These are phyloP conservation scores for Globisporangium acanthophoron DNA, from an alignment of 352 stramenopile genomes.

Conservation along the genomic window DNA sequence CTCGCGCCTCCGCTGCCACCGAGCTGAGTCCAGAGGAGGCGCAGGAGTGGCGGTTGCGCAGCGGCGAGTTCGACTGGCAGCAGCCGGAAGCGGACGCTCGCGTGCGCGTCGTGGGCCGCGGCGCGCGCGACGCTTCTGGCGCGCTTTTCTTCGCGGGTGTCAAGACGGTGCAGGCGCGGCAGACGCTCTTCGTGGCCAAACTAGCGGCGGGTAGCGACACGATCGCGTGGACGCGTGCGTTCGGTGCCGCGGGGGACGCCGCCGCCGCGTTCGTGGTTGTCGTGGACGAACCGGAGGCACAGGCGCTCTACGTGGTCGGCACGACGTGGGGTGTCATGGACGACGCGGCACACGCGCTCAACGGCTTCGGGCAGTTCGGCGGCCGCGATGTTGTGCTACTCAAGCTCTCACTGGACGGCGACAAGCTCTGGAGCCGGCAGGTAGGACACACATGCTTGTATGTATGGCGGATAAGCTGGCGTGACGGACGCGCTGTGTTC, in stretches of 20 bases:
- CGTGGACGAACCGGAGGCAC: slow-evolving; percentile 32
- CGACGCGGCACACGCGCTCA: slow-evolving; percentile 59
- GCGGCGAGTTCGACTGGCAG: slow-evolving; percentile 49
- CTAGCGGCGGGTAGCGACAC: slow-evolving; percentile 33
- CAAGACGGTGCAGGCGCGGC: slow-evolving; percentile 28
- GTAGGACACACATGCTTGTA: slow-evolving; percentile 6
- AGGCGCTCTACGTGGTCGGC: slow-evolving; percentile 54
- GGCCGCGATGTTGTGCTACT: slow-evolving; percentile 63
- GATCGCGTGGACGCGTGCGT: slow-evolving; percentile 48
- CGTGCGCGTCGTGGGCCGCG: slow-evolving; percentile 33
- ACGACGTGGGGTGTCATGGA: slow-evolving; percentile 73
- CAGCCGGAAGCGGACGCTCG: slow-evolving; percentile 24
- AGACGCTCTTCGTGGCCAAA: slow-evolving; percentile 51
- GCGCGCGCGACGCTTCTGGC: slow-evolving; percentile 27
- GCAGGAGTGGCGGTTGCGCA: slow-evolving; percentile 33
- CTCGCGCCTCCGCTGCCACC: neutral
- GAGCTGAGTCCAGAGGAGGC: slow-evolving; percentile 26
- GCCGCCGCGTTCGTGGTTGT: slow-evolving; percentile 51
- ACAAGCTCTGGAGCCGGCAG: slow-evolving; percentile 67
- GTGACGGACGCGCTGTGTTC: neutral
- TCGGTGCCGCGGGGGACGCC: slow-evolving; percentile 29
- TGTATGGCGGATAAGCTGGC: neutral
- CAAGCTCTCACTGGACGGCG: slow-evolving; percentile 40
- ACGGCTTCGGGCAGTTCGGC: slow-evolving; percentile 63
- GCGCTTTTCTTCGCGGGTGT: slow-evolving; percentile 62